Evolutionary conservation across 768 basidiomycete genomes (phyloP).

Genomic region (Trametes punicea): DNA sequence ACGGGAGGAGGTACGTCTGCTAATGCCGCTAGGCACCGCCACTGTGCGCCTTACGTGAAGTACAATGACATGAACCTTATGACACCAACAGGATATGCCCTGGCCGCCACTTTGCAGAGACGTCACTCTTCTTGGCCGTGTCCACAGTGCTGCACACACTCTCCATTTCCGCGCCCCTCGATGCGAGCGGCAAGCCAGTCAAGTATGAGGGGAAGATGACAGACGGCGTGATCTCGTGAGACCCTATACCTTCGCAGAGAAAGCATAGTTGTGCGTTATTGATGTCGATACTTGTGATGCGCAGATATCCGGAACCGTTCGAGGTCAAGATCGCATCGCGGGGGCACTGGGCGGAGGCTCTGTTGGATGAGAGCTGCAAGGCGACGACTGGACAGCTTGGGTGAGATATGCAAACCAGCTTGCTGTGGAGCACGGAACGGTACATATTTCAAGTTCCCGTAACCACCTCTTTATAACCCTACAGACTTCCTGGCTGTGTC

Average conservation of each 20-base stretch:
- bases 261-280: neutral
- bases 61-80: neutral
- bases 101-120: constrained; percentile 5
- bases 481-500: too few relatives aligned
- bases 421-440: too few relatives aligned
- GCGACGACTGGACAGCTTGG: neutral
- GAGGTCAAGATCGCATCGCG: constrained; percentile 21
- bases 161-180: neutral
- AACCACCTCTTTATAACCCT: too few relatives aligned
- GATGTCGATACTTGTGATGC: too few relatives aligned
- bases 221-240: constrained; percentile 14
- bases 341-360: constrained; percentile 5
- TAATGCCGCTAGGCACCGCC: neutral
- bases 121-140: constrained; percentile 5
- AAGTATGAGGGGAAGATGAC: constrained; percentile 12
- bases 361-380: constrained; percentile 8
- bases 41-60: neutral
- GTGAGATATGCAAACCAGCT: too few relatives aligned
- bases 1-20: neutral
- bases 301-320: constrained; percentile 25
- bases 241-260: neutral
- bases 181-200: neutral
- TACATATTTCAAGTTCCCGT: too few relatives aligned
- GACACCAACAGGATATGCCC: constrained; percentile 2
- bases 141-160: constrained; percentile 4